Percentiles rank a stretch among this genome's conserved stretches.
These are phyloP conservation scores for Raddia distichophylla DNA, from an alignment of 176 grass and related monocot species.

Conservation along the genomic window DNA sequence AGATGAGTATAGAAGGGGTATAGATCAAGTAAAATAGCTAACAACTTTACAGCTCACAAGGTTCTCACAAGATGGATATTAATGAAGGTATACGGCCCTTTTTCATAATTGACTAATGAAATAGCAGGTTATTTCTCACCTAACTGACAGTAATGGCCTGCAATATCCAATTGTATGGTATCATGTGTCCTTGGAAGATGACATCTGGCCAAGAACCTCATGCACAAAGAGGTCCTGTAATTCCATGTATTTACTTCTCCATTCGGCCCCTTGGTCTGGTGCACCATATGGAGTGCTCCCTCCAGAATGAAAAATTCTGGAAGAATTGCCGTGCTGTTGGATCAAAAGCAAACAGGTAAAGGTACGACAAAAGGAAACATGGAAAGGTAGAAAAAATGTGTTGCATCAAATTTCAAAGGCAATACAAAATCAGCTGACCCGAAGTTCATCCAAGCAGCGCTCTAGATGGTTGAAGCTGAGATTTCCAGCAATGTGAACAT, in stretches of 20 bases:
- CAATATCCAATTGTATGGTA: background rate
- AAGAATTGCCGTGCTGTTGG: constrained; percentile 37
- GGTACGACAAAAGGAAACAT: constrained; percentile 1
- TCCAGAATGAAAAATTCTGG: constrained; percentile 24
- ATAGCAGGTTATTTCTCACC: constrained; percentile 17
- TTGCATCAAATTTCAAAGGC: background rate
- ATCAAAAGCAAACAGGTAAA: background rate
- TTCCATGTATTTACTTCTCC: constrained; percentile 55
- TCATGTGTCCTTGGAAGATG: constrained; percentile 28
- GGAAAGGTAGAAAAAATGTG: background rate
- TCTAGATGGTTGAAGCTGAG: constrained; percentile 40
- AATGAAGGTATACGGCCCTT: background rate
- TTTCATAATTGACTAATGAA: background rate
- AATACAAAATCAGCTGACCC: constrained; percentile 47
- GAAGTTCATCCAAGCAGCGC: constrained; percentile 43
- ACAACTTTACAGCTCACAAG: background rate
- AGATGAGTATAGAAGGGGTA: background rate
- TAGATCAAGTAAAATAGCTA: background rate
- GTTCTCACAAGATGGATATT: background rate
- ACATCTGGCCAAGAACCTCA: constrained; percentile 40
- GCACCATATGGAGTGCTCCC: constrained; percentile 1
- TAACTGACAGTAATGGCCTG: constrained; percentile 17
- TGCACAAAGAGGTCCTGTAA: constrained; percentile 60
- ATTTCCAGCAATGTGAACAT: constrained; percentile 38
- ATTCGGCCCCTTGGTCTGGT: constrained; percentile 46